Evolutionary conservation across 345 rosid genomes (phyloP), one percentile per base, ranked within the genome.

Genomic region (Ailanthus altissimus): DNA sequence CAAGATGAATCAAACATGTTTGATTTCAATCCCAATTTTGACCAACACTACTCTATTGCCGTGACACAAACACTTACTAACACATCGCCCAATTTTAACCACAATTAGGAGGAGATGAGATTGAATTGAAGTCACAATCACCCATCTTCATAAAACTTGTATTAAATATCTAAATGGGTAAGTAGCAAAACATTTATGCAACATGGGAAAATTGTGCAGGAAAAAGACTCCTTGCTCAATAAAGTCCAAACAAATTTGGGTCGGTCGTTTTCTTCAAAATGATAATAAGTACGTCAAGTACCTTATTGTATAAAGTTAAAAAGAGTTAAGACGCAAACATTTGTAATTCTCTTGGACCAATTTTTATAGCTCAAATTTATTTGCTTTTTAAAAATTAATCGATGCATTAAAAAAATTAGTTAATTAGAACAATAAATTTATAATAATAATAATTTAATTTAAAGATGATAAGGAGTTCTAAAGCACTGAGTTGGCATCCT

Each of bases 91-190:
- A 28, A 25, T 11, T 40, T 67, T 40, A 68, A 40, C 75, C 74
- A 40, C 2, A 74, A 36, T 63, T 8, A 14, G 59, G 20, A 12
- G 9, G 8, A 51, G 78, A 74, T 78, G 71, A 62, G 67, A 32
- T 32, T 1, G 38, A 32, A 32, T 60, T 43, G 78, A 68, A 60
- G 78, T 79, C 82, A 20, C 40, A 26, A 61, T 79, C 78, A 26
- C 18, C 49, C n/a, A 47, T 42, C 5, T 45, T 28, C 51, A 0
- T 13, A 40, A 25, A 43, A 13, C 23, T 25, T 14, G 7, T 4
- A 18, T 15, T 16, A 26, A 42, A 43, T 43, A 77, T 59, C 50
- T 21, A 6, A n/a, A 4, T 14, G 13, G 5, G 12, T 10, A 9
- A 11, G 6, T 15, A 61, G 25, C 38, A 32, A 32, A 32, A n/a